A percentile compares a stretch with the other conserved stretches of the same genome.
phyloP scores from a whole-genome alignment of 352 stramenopile species.

The Globisporangium emineosum region DNA sequence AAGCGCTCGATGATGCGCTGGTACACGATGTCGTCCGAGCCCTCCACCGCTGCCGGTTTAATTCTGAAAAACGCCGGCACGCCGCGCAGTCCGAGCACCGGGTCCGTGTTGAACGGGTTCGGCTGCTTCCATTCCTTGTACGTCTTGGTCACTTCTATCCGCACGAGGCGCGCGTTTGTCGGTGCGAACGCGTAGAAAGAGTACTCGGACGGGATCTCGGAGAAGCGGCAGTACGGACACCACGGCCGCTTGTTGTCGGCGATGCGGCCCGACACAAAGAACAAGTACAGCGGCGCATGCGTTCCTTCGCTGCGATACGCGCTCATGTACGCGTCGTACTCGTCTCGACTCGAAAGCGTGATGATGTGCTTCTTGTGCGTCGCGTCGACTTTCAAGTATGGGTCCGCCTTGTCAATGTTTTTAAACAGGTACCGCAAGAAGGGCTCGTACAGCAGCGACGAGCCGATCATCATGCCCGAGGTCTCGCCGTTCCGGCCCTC shows the following conservation, averaged over 20 bases:
- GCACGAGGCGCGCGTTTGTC: constrained; percentile 46
- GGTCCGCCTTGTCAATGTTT: constrained; percentile 45
- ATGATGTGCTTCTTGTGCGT: constrained; percentile 53
- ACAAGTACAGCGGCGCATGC: constrained; percentile 43
- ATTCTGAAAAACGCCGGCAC: constrained; percentile 57
- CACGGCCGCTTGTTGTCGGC: constrained; percentile 67
- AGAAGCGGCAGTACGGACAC: constrained; percentile 81
- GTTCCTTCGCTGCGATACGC: constrained; percentile 34
- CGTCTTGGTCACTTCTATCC: constrained; percentile 57
- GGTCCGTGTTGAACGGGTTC: constrained; percentile 57
- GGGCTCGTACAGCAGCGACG: constrained; percentile 47
- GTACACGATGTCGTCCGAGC: constrained; percentile 29
- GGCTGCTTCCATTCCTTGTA: constrained; percentile 64
- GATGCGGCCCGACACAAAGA: constrained; percentile 72
- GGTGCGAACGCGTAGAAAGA: constrained; percentile 70
- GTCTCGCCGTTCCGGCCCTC: constrained; percentile 47
- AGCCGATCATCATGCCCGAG: constrained; percentile 46
- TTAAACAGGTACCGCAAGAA: constrained; percentile 68
- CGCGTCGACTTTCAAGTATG: constrained; percentile 32
- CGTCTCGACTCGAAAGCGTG: constrained; percentile 38
- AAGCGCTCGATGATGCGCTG: constrained; percentile 47
- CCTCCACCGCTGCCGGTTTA: constrained; percentile 6
- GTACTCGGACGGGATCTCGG: constrained; percentile 68
- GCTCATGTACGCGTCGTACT: constrained; percentile 38
- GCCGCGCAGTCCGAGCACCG: constrained; percentile 41